phyloP scores from a whole-genome alignment of 2,329 filamentous ascomycete species.

The Diaporthe ilicicola region DNA sequence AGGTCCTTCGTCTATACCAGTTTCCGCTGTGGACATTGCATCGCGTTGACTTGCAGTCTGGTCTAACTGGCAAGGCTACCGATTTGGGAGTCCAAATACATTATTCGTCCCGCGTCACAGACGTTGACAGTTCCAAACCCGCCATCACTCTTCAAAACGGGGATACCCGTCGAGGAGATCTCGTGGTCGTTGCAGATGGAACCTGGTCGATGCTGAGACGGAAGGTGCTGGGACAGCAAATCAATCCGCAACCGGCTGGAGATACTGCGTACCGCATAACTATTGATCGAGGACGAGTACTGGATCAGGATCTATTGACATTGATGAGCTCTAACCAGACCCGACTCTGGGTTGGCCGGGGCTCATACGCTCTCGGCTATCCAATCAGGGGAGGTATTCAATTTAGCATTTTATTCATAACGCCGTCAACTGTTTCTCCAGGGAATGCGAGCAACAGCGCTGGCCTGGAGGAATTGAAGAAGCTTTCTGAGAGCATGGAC shows the following conservation, averaged over 20 bases:
- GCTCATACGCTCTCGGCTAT: background rate
- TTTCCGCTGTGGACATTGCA: conserved; percentile 8
- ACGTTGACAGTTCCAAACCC: background rate
- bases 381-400: background rate
- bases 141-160: background rate
- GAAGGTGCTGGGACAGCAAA: background rate
- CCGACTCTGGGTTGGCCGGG: background rate
- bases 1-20: background rate
- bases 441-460: background rate
- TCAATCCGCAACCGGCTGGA: background rate
- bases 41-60: background rate
- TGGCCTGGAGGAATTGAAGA: background rate
- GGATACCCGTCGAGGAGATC: background rate
- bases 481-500: background rate
- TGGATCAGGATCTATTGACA: background rate
- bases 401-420: background rate
- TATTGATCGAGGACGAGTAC: background rate
- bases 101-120: background rate
- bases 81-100: background rate
- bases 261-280: background rate
- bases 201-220: background rate
- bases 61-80: background rate
- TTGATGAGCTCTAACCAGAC: background rate
- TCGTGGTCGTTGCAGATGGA: conserved; percentile 2
- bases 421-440: background rate